A percentile compares a stretch with the other conserved stretches of the same genome.
phyloP scores from a whole-genome alignment of 768 basidiomycete genomes.

The Cystobasidium tubakii region DNA sequence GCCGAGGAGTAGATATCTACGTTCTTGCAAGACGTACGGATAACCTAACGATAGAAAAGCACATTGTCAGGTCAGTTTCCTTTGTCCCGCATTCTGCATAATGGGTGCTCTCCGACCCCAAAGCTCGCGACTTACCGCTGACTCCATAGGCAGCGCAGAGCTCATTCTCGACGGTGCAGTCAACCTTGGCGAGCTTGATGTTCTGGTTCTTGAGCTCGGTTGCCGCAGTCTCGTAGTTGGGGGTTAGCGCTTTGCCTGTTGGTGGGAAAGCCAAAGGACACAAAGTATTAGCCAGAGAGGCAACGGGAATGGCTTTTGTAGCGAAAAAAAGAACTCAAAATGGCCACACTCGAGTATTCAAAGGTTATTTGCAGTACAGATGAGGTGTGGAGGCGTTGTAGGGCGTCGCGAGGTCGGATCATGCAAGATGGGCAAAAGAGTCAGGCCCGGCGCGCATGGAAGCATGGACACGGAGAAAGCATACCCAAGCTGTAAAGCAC shows the following conservation, averaged over 20 bases:
- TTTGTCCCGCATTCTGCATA: too few relatives aligned
- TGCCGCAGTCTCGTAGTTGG: slow-evolving; percentile 60
- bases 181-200: slow-evolving; percentile 91
- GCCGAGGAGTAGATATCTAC: neutral
- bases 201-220: slow-evolving; percentile 80
- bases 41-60: slow-evolving; percentile 64
- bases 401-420: neutral
- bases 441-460: neutral
- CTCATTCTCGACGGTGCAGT: slow-evolving; percentile 90
- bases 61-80: slow-evolving; percentile 3
- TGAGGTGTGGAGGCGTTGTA: neutral
- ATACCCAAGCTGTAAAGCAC: neutral
- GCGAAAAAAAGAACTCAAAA: too few relatives aligned
- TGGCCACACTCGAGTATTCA: slow-evolving; percentile 42
- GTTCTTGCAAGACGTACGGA: slow-evolving; percentile 69
- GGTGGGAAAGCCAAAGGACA: neutral
- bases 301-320: too few relatives aligned
- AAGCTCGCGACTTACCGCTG: slow-evolving; percentile 6
- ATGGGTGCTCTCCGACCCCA: neutral
- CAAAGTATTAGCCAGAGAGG: neutral
- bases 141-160: slow-evolving; percentile 83
- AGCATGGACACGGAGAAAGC: neutral
- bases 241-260: slow-evolving; percentile 43
- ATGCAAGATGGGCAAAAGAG: neutral
- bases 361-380: neutral